Base-by-base conservation (phyloP, 495 filamentous ascomycete species). In the Aspergillus homomorphus region DNA sequence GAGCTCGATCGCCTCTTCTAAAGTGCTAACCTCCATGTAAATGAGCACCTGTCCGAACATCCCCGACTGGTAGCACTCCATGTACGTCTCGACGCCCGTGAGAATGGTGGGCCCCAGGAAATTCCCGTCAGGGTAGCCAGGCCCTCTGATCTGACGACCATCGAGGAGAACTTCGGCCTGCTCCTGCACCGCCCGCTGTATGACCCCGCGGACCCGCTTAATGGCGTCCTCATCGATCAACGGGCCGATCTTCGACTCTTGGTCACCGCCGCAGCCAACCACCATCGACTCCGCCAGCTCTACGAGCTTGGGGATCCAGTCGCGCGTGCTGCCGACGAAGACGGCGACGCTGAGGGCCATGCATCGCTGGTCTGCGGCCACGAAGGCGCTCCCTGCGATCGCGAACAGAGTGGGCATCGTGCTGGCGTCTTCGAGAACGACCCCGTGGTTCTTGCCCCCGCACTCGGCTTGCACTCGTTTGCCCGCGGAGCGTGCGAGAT, bases 21-120 rank as follows among this genome's bases (percentile, higher is more conserved):
- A 43, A 0, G 65, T 70, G 14, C 64, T 59, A 18, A 64, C 61
- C 51, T 68, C 61, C 59, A 68, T 68, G 57, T 66, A 71, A 12
- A 68, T 66, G 5, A 72, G 61, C 15, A 72, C 67, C 1, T 67
- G 69, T 5, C 67, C 69, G 55, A 70, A 69, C 3, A 72, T 70
- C 53, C 70, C 67, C 2, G 52, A 61, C 41, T 72, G 65, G 26
- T 70, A 72, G 45, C 67, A 68, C 49, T 66, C 64, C 67, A 70
- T 70, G 33, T 70, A 66, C 19, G 67, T 64, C 45, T 69, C 59
- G 1, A 72, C 68, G 9, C 48, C 62, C 0, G 56, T 59, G 2
- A 72, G 49, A 54, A 72, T 70, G 0, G 67, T 72, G 20, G 69
- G 69, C 0, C 66, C 65, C 2, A 72, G 15, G 43, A 72, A 72